A percentile compares a stretch with the other conserved stretches of the same genome.
phyloP scores from a whole-genome alignment of 306 rosid genomes.

The Rubus idaeus region DNA sequence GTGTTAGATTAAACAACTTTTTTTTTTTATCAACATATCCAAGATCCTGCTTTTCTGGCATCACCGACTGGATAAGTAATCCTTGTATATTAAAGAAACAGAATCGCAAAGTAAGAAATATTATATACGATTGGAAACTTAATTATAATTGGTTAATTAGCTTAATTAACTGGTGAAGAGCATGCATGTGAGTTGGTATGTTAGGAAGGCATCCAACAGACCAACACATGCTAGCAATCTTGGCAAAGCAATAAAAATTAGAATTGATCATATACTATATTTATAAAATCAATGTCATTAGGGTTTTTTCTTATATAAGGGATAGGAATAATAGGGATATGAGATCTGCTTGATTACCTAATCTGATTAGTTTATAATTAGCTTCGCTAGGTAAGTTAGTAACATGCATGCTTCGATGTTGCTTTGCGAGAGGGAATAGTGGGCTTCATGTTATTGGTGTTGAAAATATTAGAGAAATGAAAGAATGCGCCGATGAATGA shows the following conservation, averaged over 20 bases:
- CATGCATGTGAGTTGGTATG: constrained; percentile 54
- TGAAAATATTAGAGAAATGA: constrained; percentile 15
- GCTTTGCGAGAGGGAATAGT: constrained; percentile 33
- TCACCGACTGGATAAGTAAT: constrained; percentile 13
- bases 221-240: constrained; percentile 48
- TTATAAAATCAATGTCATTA: constrained; percentile 22
- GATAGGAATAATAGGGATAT: constrained; percentile 22
- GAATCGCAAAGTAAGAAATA: background rate
- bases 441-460: constrained; percentile 57
- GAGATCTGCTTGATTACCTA: constrained; percentile 42
- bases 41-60: constrained; percentile 18
- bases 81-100: background rate
- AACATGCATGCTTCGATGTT: constrained; percentile 37
- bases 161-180: constrained; percentile 32
- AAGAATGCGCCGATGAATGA: background rate
- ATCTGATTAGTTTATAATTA: constrained; percentile 19
- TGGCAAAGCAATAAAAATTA: constrained; percentile 21
- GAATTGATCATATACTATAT: background rate
- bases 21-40: background rate
- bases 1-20: background rate
- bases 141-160: background rate
- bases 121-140: constrained; percentile 3
- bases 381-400: constrained; percentile 13
- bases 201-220: constrained; percentile 42
- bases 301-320: constrained; percentile 4